Conservation (phyloP, 371 early-diverging fungal genomes). For the Circinella minor region DNA sequence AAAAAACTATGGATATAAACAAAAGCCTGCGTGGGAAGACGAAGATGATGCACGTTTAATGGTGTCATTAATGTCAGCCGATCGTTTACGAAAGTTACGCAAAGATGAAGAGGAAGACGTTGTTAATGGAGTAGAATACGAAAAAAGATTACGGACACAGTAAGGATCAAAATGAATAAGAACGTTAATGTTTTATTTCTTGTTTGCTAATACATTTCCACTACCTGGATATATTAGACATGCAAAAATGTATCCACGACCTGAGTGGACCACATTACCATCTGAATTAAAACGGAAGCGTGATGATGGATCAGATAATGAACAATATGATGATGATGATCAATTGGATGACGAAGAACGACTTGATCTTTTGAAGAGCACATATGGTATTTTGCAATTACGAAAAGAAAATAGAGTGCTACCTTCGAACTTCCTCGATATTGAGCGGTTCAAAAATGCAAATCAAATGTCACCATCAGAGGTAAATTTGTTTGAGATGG, state of each 20-base stretch:
- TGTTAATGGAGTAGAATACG: conserved; percentile 80
- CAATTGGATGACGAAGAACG: conserved; percentile 50
- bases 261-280: conserved; percentile 80
- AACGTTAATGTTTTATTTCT: too few relatives aligned
- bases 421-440: conserved; percentile 59
- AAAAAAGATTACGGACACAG: conserved; percentile 82
- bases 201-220: too few relatives aligned
- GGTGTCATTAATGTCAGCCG: conserved; percentile 69
- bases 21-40: conserved; percentile 77
- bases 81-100: conserved; percentile 81
- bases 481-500: conserved; percentile 18
- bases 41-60: conserved; percentile 69
- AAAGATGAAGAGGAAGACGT: conserved; percentile 72
- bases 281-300: conserved; percentile 38
- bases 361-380: conserved; percentile 52
- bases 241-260: conserved; percentile 82
- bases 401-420: conserved; percentile 35
- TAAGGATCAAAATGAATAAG: conserved; percentile 28
- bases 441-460: conserved; percentile 78
- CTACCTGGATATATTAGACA: neutral
- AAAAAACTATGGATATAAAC: conserved; percentile 26
- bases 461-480: conserved; percentile 58
- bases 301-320: conserved; percentile 18
- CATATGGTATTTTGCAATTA: conserved; percentile 58
- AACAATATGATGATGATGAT: conserved; percentile 27